phyloP scores from a whole-genome alignment of 345 rosid genomes.

The Eucalyptus paniculata region DNA sequence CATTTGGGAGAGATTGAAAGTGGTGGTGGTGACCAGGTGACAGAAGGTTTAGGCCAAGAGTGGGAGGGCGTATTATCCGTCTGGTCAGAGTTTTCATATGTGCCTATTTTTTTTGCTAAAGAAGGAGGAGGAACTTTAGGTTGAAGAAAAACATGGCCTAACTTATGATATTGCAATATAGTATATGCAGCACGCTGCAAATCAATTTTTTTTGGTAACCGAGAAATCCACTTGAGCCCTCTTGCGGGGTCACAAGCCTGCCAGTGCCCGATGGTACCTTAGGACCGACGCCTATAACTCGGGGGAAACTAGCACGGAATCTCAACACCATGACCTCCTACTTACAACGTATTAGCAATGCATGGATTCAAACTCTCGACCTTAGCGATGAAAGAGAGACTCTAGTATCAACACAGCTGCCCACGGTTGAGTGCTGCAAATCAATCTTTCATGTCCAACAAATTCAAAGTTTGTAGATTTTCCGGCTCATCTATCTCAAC shows the following conservation, averaged over 20 bases:
- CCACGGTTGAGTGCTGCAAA: neutral
- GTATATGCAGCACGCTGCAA: neutral
- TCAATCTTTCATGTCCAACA: neutral
- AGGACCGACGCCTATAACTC: too few relatives aligned
- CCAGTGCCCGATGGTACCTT: too few relatives aligned
- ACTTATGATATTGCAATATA: neutral
- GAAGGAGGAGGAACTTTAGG: neutral
- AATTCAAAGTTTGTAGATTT: neutral
- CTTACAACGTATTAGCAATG: too few relatives aligned
- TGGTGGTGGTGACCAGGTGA: neutral
- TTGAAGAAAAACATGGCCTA: neutral
- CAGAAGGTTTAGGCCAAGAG: neutral
- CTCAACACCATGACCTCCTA: rapidly evolving
- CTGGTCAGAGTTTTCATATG: neutral
- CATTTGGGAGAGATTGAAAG: neutral
- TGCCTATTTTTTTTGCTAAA: neutral
- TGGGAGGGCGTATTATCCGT: neutral
- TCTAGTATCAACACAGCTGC: too few relatives aligned
- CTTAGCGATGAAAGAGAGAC: rapidly evolving
- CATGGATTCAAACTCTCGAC: too few relatives aligned
- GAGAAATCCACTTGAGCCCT: rapidly evolving
- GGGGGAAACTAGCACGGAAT: rapidly evolving
- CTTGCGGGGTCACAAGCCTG: too few relatives aligned
- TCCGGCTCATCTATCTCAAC: neutral
- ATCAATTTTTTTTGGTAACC: rapidly evolving